A percentile compares a stretch with the other conserved stretches of the same genome.
phyloP scores from a whole-genome alignment of 2,329 filamentous ascomycete genomes.

The Arthroderma sp. region DNA sequence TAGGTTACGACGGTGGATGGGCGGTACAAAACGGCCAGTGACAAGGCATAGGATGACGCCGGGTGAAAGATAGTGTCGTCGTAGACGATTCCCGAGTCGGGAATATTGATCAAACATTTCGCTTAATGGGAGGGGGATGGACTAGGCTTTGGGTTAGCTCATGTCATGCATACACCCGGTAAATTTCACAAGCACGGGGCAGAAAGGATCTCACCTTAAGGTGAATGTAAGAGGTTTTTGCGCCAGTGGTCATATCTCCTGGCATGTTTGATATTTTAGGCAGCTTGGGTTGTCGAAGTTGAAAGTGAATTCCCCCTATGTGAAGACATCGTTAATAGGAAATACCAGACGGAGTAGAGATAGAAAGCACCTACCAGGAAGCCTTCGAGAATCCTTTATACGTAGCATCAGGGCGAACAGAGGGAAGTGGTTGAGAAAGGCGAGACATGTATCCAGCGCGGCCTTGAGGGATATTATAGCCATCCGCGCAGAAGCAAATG shows the following conservation, averaged over 20 bases:
- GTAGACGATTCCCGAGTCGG: conserved; percentile 79
- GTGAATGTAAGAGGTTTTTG: conserved; percentile 68
- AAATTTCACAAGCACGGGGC: not conserved
- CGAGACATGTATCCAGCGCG: conserved; percentile 75
- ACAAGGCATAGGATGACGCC: conserved; percentile 76
- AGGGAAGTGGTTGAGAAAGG: conserved; percentile 93
- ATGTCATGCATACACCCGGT: conserved; percentile 1
- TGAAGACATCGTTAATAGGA: conserved; percentile 2
- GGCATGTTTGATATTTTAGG: conserved; percentile 7
- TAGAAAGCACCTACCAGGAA: conserved; percentile 53
- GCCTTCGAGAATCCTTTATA: conserved; percentile 77
- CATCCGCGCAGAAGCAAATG: conserved; percentile 90
- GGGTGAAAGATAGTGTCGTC: conserved; percentile 88
- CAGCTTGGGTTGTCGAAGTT: conserved; percentile 57
- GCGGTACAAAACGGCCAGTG: conserved; percentile 84
- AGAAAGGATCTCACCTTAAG: conserved; percentile 51
- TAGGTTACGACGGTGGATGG: conserved; percentile 84
- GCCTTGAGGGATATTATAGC: conserved; percentile 89
- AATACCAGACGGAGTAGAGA: conserved; percentile 10
- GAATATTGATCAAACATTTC: conserved; percentile 98
- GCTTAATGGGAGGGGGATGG: conserved; percentile 76
- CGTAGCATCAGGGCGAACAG: conserved; percentile 93
- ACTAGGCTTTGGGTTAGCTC: conserved; percentile 35
- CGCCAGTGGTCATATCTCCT: conserved; percentile 24
- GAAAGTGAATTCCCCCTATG: conserved; percentile 71